Conservation (phyloP, 495 filamentous ascomycete species). For the Opeltia flavorubescens region DNA sequence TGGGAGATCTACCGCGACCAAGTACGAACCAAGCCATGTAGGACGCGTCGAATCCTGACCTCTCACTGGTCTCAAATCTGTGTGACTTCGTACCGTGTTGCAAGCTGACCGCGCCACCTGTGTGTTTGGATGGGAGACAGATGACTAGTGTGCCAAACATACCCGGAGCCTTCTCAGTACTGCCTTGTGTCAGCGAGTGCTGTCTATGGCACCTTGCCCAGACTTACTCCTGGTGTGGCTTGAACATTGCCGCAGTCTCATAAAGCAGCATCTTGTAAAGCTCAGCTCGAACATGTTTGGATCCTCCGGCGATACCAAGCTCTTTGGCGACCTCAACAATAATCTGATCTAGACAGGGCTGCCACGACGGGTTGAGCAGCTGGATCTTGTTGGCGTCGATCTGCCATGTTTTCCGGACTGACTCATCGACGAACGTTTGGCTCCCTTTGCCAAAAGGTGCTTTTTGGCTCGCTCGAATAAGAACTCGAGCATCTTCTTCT, state of each 20-base stretch:
- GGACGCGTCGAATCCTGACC: conserved; percentile 23
- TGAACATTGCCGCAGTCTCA: conserved; percentile 39
- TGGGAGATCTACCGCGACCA: conserved; percentile 4
- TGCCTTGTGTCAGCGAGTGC: background rate
- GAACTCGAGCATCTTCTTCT: background rate
- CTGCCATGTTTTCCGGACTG: background rate
- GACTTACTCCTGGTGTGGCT: conserved; percentile 31
- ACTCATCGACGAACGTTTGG: background rate
- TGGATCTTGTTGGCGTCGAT: background rate
- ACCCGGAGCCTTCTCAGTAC: conserved; percentile 35
- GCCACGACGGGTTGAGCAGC: background rate
- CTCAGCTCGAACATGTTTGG: conserved; percentile 18
- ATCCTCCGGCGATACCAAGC: conserved; percentile 3
- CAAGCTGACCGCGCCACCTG: conserved; percentile 35
- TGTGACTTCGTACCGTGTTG: conserved; percentile 24
- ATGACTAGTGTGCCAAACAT: conserved; percentile 46
- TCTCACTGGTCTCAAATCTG: conserved; percentile 18
- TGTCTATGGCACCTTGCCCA: background rate
- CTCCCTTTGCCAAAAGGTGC: background rate
- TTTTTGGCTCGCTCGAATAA: background rate
- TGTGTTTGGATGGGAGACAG: conserved; percentile 35
- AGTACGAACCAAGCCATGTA: conserved; percentile 38
- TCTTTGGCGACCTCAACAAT: conserved; percentile 8
- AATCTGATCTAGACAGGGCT: too few species aligned
- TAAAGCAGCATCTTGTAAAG: conserved; percentile 44